A percentile compares a stretch with the other conserved stretches of the same genome.
These are phyloP conservation scores for Cryphonectria naterciae DNA, from an alignment of 2,329 filamentous ascomycete genomes.

Conservation along the genomic window DNA sequence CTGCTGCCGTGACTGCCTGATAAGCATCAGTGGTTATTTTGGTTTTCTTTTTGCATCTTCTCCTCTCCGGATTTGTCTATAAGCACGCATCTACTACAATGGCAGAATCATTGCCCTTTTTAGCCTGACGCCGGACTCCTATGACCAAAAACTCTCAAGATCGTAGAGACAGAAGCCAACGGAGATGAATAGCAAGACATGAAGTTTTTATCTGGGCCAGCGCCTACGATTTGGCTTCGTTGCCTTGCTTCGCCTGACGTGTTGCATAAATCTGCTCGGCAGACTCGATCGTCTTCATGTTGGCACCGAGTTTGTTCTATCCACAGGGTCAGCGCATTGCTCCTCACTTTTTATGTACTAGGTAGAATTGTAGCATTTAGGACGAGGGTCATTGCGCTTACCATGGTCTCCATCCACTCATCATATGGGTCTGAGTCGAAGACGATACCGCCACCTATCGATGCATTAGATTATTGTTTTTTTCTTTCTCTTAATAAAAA, in stretches of 20 bases:
- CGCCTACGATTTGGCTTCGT: neutral
- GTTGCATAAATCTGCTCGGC: slow-evolving; percentile 71
- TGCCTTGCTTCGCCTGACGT: slow-evolving; percentile 34
- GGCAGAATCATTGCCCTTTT: neutral
- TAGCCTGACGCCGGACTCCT: neutral
- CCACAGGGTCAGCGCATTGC: slow-evolving; percentile 45
- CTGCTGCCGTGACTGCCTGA: slow-evolving; percentile 15
- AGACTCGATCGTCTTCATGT: slow-evolving; percentile 83
- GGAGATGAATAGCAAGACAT: neutral
- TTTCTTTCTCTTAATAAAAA: neutral
- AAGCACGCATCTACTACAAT: slow-evolving; percentile 1
- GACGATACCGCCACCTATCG: slow-evolving; percentile 79
- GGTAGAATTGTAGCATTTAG: neutral
- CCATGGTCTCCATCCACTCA: slow-evolving; percentile 89
- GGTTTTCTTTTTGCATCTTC: neutral
- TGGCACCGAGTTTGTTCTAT: slow-evolving; percentile 84
- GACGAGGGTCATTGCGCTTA: slow-evolving; percentile 11
- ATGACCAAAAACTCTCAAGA: neutral
- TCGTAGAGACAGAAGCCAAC: neutral
- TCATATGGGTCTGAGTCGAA: slow-evolving; percentile 91
- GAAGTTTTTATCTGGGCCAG: neutral
- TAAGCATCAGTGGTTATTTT: no score
- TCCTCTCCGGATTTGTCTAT: neutral
- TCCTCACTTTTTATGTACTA: neutral
- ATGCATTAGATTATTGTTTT: slow-evolving; percentile 4